Conservation (phyloP, 345 rosid genomes). For the Noccaea caerulescens region DNA sequence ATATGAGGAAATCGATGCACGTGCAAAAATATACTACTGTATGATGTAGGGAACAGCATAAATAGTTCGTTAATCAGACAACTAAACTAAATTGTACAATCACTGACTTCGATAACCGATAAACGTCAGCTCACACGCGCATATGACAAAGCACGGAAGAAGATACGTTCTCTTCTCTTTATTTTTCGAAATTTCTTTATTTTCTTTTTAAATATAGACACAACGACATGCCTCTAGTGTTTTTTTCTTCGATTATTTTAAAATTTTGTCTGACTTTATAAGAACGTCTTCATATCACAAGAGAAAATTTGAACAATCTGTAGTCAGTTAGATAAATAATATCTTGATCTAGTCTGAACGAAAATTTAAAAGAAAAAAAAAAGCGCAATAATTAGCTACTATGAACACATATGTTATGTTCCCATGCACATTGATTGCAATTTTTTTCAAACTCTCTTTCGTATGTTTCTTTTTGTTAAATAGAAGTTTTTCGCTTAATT, state of each 20-base stretch:
- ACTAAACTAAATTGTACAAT: constrained; percentile 13
- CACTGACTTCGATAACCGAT: background rate
- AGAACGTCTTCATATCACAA: constrained; percentile 26
- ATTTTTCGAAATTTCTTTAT: background rate
- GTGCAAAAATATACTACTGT: constrained; percentile 8
- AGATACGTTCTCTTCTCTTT: background rate
- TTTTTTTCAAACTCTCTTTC: background rate
- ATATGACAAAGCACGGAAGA: constrained; percentile 8
- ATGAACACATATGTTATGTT: background rate
- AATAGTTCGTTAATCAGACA: constrained; percentile 15
- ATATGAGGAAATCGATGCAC: constrained; percentile 12
- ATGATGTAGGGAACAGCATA: background rate
- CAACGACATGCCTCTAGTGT: background rate
- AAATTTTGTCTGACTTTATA: constrained; percentile 13
- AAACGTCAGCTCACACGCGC: constrained; percentile 28
- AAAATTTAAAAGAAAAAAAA: background rate
- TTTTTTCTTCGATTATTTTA: background rate
- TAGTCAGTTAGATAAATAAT: background rate
- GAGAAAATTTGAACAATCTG: background rate
- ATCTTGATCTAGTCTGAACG: constrained; percentile 1
- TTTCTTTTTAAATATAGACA: background rate
- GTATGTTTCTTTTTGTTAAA: background rate
- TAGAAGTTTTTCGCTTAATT: too few relatives aligned
- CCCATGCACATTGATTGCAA: constrained; percentile 3
- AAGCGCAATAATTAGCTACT: background rate